These are phyloP conservation scores for Metschnikowia drakensbergensis DNA, from an alignment of 805 yeast genomes.

Conservation along the genomic window DNA sequence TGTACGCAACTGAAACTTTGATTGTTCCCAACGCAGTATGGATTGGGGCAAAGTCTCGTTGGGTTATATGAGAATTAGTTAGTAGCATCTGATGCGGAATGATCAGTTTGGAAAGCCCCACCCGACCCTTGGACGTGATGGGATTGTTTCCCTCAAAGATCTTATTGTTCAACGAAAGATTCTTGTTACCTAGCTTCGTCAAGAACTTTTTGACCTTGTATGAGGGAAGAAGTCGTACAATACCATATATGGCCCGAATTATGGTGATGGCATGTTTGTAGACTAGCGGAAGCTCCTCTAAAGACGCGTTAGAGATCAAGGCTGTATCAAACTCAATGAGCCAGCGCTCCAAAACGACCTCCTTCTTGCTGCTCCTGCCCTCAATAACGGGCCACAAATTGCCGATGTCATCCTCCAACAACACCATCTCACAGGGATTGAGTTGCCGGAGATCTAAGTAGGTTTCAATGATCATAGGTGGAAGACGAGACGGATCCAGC, in stretches of 20 bases:
- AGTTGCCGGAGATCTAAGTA: slow-evolving; percentile 63
- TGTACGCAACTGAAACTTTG: slow-evolving; percentile 71
- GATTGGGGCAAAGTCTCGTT: slow-evolving; percentile 64
- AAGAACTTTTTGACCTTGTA: slow-evolving; percentile 49
- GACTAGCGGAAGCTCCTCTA: slow-evolving; percentile 59
- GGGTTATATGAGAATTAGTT: slow-evolving; percentile 50
- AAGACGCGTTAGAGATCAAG: slow-evolving; percentile 31
- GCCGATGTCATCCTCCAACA: slow-evolving; percentile 52
- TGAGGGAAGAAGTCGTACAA: slow-evolving; percentile 66
- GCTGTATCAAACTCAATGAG: slow-evolving; percentile 67
- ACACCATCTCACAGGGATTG: slow-evolving; percentile 53
- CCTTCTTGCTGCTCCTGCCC: slow-evolving; percentile 60
- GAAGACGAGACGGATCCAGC: slow-evolving; percentile 43
- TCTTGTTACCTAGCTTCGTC: slow-evolving; percentile 17
- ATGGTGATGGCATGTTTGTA: slow-evolving; percentile 72
- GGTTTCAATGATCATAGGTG: slow-evolving; percentile 86
- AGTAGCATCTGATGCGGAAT: slow-evolving; percentile 40
- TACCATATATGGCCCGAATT: slow-evolving; percentile 69
- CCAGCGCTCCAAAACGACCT: slow-evolving; percentile 95
- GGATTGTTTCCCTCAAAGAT: slow-evolving; percentile 74
- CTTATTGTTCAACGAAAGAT: slow-evolving; percentile 52
- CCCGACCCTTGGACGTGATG: slow-evolving; percentile 75
- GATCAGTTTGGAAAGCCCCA: slow-evolving; percentile 73
- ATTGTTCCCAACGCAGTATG: slow-evolving; percentile 73
- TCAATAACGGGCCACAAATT: slow-evolving; percentile 55